Percentiles rank a stretch among this genome's conserved stretches.
These are phyloP conservation scores for Pythium vanterpoolii DNA, from an alignment of 352 stramenopile genomes.

Conservation along the genomic window DNA sequence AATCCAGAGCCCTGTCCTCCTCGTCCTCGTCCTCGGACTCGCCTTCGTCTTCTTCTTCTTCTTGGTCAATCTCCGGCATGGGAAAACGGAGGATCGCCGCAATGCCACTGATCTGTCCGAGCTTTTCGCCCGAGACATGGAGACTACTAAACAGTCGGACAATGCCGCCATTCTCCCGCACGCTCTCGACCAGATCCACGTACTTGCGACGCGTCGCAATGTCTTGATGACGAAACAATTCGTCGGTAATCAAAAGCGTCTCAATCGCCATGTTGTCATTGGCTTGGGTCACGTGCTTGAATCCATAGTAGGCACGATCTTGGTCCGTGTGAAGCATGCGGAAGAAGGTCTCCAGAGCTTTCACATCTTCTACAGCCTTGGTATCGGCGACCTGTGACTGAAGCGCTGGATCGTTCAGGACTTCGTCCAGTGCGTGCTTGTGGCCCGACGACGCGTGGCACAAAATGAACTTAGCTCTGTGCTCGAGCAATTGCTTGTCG, in stretches of 20 bases:
- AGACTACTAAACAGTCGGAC: conserved; percentile 94
- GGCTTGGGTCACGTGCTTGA: conserved; percentile 90
- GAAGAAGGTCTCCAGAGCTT: conserved; percentile 94
- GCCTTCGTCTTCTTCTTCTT: conserved; percentile 48
- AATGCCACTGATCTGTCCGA: conserved; percentile 93
- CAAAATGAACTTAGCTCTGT: conserved; percentile 96
- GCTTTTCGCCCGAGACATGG: conserved; percentile 94
- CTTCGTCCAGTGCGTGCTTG: conserved; percentile 97
- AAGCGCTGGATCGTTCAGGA: conserved; percentile 92
- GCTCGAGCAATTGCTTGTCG: conserved; percentile 94
- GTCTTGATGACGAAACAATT: conserved; percentile 92
- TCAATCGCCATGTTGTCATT: conserved; percentile 94
- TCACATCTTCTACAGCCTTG: conserved; percentile 92
- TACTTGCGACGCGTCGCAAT: conserved; percentile 90
- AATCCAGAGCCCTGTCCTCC: conserved; percentile 36
- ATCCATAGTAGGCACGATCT: conserved; percentile 97
- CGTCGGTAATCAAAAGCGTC: conserved; percentile 94
- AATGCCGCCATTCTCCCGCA: conserved; percentile 87
- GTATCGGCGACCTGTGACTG: conserved; percentile 93
- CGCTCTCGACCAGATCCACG: conserved; percentile 93
- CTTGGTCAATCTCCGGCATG: conserved; percentile 94
- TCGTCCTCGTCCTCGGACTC: conserved; percentile 51
- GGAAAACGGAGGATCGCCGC: conserved; percentile 96
- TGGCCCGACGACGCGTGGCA: conserved; percentile 94
- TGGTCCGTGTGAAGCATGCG: conserved; percentile 94